Percentiles rank a stretch among this genome's conserved stretches.
Conservation (phyloP, 331 rosid species). For the Malus hybrid region DNA sequence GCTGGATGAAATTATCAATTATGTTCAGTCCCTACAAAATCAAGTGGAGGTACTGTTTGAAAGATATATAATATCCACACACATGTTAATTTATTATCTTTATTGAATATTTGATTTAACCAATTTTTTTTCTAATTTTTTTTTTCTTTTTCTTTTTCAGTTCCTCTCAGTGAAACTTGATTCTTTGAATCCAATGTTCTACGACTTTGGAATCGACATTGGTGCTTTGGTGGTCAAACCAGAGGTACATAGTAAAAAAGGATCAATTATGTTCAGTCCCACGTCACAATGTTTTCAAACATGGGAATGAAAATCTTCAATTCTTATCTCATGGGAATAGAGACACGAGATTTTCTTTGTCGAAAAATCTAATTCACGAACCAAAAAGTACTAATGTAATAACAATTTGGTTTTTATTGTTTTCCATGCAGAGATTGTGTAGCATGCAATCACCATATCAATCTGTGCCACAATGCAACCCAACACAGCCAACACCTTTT, state of each 20-base stretch:
- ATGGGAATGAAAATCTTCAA: not conserved
- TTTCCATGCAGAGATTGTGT: slow-evolving; percentile 30
- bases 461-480: slow-evolving; percentile 37
- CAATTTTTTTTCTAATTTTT: not conserved
- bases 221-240: slow-evolving; percentile 41
- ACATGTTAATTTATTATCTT: not conserved
- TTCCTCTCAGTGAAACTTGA: slow-evolving; percentile 86
- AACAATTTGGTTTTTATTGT: not conserved
- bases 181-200: slow-evolving; percentile 52
- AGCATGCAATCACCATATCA: slow-evolving; percentile 25
- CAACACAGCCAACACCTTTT: slow-evolving; percentile 30
- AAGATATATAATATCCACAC: not conserved
- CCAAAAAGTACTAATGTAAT: not conserved
- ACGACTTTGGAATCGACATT: slow-evolving; percentile 51
- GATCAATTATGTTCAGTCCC: not conserved
- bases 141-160: slow-evolving; percentile 23
- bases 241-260: slow-evolving; percentile 32
- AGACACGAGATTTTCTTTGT: not conserved
- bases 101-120: not conserved
- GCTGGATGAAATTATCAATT: slow-evolving; percentile 94
- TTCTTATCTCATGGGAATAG: not conserved
- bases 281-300: not conserved
- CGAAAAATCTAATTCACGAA: not conserved
- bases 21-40: slow-evolving; percentile 86
- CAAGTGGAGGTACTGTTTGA: slow-evolving; percentile 75